Evolutionary conservation across 345 rosid species (phyloP), one percentile per base, ranked within the genome.

Genomic region (Eucalyptus pumila): DNA sequence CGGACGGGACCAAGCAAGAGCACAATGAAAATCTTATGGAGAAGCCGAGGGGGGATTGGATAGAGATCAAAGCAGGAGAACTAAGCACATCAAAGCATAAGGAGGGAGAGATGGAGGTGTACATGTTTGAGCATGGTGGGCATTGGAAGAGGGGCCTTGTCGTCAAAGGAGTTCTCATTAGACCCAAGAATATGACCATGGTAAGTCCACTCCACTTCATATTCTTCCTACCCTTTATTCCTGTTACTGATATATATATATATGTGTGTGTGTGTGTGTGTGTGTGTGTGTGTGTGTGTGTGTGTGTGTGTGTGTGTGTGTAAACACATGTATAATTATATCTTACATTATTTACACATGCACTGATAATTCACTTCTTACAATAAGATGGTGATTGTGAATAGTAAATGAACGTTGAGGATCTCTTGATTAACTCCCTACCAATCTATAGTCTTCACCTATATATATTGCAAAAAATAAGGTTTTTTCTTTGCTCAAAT

Each of bases 71-170:
- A 6, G 54, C 54, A 2, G 54, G 54, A 5, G 54, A 51, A 6
- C 19, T 51, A 17, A 51, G 54, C 54, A 51, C 21, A 51, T 16
- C 54, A 51, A 7, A 51, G 54, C 7, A 6, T 5, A 4, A 16
- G 54, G 19, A 15, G 54, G 54, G 54, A 6, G 21, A 51, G 21
- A 16, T 51, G 54, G 21, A 15, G 54, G 54, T 51, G 54, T 51
- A 3, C 54, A 14, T 51, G 94, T 89, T 90, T 72, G 98, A 96
- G 87, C 81, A 89, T 49, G 91, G 91, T 26, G 94, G 96, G 56
- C 17, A 80, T 16, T 95, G 98, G 99, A 96, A 95, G 90, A 91
- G 76, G 54, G 97, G 98, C 8, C 94, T 95, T 21, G 58, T 88
- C 42, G 14, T 96, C 89, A 96, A 94, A 93, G 96, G 96, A 51